Percentiles rank a stretch among this genome's conserved stretches.
Conservation (phyloP, 2,329 filamentous ascomycete genomes). For the Mycosphaerelloides madeirae region DNA sequence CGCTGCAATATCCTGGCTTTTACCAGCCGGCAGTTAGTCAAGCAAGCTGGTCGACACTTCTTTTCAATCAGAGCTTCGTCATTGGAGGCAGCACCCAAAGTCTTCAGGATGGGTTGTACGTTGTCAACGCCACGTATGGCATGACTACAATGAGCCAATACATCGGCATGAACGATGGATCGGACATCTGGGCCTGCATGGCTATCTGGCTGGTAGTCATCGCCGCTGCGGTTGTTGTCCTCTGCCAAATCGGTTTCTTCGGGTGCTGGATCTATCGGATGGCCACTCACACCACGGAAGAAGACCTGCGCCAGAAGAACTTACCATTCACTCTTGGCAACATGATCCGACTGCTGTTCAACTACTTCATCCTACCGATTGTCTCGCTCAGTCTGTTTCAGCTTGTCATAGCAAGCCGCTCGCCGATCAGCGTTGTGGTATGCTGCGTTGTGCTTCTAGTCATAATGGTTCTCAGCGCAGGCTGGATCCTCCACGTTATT, state of each 20-base stretch:
- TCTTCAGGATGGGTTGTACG: conserved; percentile 81
- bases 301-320: conserved; percentile 88
- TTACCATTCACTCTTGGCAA: conserved; percentile 65
- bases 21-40: conserved; percentile 90
- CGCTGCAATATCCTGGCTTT: conserved; percentile 85
- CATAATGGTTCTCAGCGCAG: conserved; percentile 65
- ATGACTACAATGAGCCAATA: conserved; percentile 74
- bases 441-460: conserved; percentile 71
- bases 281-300: conserved; percentile 67
- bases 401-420: conserved; percentile 67
- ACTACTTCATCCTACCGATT: conserved; percentile 84
- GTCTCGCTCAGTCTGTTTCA: conserved; percentile 87
- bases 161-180: conserved; percentile 68
- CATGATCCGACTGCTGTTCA: conserved; percentile 76
- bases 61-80: conserved; percentile 91
- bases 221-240: conserved; percentile 59
- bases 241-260: conserved; percentile 73
- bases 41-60: conserved; percentile 78
- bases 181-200: conserved; percentile 92
- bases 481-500: conserved; percentile 78
- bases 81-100: conserved; percentile 62
- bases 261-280: conserved; percentile 70
- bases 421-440: conserved; percentile 66
- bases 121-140: conserved; percentile 71
- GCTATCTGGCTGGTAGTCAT: conserved; percentile 84